phyloP scores from a whole-genome alignment of 805 yeast genomes.

The Barnettozyma sp. region DNA sequence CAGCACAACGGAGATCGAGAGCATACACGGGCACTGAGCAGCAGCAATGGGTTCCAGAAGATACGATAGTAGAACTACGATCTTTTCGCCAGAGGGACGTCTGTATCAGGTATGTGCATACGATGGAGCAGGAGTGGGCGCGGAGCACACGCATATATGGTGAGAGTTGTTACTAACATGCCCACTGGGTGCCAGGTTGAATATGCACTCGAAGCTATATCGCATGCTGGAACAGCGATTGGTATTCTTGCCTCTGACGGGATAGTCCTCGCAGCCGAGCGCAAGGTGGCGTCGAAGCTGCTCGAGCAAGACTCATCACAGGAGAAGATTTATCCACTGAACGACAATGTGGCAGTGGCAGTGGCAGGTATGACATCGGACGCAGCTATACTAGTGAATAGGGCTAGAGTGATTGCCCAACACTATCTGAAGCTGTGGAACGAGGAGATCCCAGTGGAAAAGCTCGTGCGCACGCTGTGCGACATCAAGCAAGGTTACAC shows the following conservation, averaged over 20 bases:
- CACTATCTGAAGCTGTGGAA: slow-evolving; percentile 77
- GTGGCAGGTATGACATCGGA: slow-evolving; percentile 99
- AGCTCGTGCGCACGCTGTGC: slow-evolving; percentile 80
- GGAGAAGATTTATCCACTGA: slow-evolving; percentile 83
- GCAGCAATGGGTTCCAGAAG: slow-evolving; percentile 88
- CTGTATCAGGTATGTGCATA: slow-evolving; percentile 81
- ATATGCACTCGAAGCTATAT: slow-evolving; percentile 93
- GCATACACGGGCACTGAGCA: no score
- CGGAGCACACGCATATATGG: no score
- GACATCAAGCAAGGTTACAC: slow-evolving; percentile 97
- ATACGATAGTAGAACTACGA: slow-evolving; percentile 98
- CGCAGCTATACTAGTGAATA: slow-evolving; percentile 83
- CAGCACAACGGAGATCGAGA: not conserved
- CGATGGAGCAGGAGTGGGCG: no score
- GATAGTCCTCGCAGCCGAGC: slow-evolving; percentile 93
- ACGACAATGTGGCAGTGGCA: slow-evolving; percentile 72
- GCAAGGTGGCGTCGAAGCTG: slow-evolving; percentile 87
- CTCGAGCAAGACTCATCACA: slow-evolving; percentile 91
- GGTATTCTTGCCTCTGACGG: slow-evolving; percentile 86
- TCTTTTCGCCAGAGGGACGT: slow-evolving; percentile 98
- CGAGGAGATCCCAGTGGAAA: slow-evolving; percentile 91
- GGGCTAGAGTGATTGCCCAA: slow-evolving; percentile 83
- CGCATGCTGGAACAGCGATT: slow-evolving; percentile 96
- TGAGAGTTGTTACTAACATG: slow-evolving; percentile 3
- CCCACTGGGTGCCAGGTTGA: slow-evolving; percentile 54